These are phyloP conservation scores for Xylaria sp. DNA, from an alignment of 2,329 filamentous ascomycete species.

Conservation along the genomic window DNA sequence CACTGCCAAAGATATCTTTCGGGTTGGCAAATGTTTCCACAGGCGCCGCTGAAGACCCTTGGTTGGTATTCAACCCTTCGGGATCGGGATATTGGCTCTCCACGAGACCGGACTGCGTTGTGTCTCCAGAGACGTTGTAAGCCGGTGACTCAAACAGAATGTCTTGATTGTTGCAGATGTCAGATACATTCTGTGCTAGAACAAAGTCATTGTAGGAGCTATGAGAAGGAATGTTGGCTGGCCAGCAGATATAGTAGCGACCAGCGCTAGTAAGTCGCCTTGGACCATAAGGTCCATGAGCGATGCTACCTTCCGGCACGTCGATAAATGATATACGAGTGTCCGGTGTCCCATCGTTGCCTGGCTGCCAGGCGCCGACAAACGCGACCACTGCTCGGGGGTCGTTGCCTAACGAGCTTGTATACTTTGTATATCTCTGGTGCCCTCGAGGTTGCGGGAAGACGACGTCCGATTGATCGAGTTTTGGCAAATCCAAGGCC, in stretches of 20 bases:
- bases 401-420: slow-evolving; percentile 4
- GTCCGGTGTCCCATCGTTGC: slow-evolving; percentile 21
- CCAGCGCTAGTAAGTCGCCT: slow-evolving; percentile 10
- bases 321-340: slow-evolving; percentile 23
- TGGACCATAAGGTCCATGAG: slow-evolving; percentile 14
- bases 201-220: slow-evolving; percentile 23
- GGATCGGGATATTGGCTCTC: background rate
- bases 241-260: slow-evolving; percentile 29
- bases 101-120: background rate
- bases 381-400: slow-evolving; percentile 18
- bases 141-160: too few species aligned
- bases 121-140: background rate
- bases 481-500: background rate
- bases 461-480: slow-evolving; percentile 6
- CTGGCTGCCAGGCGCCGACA: slow-evolving; percentile 11
- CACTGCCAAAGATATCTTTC: slow-evolving; percentile 16
- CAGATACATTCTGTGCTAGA: slow-evolving; percentile 13
- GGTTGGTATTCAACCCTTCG: background rate
- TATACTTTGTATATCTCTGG: background rate
- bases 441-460: slow-evolving; percentile 6
- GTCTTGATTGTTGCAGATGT: background rate
- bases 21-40: slow-evolving; percentile 10
- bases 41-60: background rate
- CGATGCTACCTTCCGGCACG: slow-evolving; percentile 12
- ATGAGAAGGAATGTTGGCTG: background rate